Base-by-base conservation (phyloP, 495 filamentous ascomycete genomes). In the Chaetomium cochliodes region DNA sequence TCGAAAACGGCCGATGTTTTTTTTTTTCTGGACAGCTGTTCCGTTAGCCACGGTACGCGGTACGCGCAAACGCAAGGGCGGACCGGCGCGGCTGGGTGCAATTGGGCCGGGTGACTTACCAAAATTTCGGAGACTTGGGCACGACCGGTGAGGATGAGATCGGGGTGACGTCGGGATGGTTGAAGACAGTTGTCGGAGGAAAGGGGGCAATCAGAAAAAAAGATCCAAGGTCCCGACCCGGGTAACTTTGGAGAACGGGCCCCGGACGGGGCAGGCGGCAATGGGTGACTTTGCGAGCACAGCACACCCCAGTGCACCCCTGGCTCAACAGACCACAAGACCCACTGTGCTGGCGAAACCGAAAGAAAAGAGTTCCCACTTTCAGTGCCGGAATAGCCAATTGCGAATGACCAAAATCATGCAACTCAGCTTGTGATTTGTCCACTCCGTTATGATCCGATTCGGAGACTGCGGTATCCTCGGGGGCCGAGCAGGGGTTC, bases 21-120 rank as follows among this genome's bases (percentile, higher is more conserved):
- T 66, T 68, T 30, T 30, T 30, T 62, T 64, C 28, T 65, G 64
- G 61, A 61, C 65, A 73, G 54, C 61, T 69, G 63, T 67, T 67
- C 47, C 53, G 62, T 71, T 66, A 67, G 63, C 64, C n/a, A n/a
- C n/a, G n/a, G n/a, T n/a, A n/a, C n/a, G 57, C 20, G 47, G 28
- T 44, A 41, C 49, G 30, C 25, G 37, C 47, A 61, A 37, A 23
- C 33, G 23, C 28, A 6, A 8, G 8, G 8, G 39, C 22, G 7
- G 8, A 28, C 15, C 15, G 58, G 28, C 47, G 46, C 44, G 46
- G 26, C 5, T 30, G 22, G 33, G 41, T 12, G 30, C 51, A 58
- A 58, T 54, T 51, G 63, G 9, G 18, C 2, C 5, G 41, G 39
- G 7, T 1, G 28, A 22, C 64, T 26, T 60, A 65, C 63, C 37